phyloP scores from a whole-genome alignment of 352 stramenopile genomes.

The Globisporangium ultimum region DNA sequence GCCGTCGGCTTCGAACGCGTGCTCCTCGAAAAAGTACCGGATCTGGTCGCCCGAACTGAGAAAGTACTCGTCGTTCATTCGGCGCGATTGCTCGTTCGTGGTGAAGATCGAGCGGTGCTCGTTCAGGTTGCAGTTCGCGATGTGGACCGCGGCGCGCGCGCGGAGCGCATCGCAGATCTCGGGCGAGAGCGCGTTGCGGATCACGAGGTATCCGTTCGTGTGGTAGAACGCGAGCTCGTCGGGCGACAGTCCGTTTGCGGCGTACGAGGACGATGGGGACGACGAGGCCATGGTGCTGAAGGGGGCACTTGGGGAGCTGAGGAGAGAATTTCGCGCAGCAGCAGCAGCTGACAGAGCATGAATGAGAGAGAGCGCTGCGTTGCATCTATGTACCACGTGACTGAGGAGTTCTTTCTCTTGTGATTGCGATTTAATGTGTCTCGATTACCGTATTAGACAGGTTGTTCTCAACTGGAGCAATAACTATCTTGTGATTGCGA shows the following conservation, averaged over 20 bases:
- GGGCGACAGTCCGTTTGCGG: constrained; percentile 32
- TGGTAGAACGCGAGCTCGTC: constrained; percentile 62
- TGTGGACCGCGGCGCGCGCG: constrained; percentile 42
- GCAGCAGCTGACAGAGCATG: too few relatives aligned
- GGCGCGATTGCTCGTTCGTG: constrained; percentile 75
- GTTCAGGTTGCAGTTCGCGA: constrained; percentile 57
- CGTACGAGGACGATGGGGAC: constrained; percentile 11
- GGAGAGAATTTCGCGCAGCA: too few relatives aligned
- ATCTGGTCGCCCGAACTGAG: constrained; percentile 89
- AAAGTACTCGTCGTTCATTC: constrained; percentile 93
- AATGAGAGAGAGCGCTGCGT: too few relatives aligned
- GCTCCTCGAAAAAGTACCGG: constrained; percentile 94
- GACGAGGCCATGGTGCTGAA: too few relatives aligned
- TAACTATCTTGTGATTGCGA: background rate
- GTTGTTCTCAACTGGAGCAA: too few relatives aligned
- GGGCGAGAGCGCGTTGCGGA: constrained; percentile 34
- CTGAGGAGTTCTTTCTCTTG: background rate
- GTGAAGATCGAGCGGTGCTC: constrained; percentile 79
- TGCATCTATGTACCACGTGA: too few relatives aligned
- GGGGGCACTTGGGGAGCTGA: too few relatives aligned
- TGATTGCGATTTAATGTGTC: too few relatives aligned
- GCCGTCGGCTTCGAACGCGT: constrained; percentile 55
- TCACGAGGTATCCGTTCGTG: constrained; percentile 65
- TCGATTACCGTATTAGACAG: too few relatives aligned
- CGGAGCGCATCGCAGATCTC: constrained; percentile 55